These are phyloP conservation scores for Thoreauomyces humboldtii DNA, from an alignment of 192 early-diverging fungal genomes.

Conservation along the genomic window DNA sequence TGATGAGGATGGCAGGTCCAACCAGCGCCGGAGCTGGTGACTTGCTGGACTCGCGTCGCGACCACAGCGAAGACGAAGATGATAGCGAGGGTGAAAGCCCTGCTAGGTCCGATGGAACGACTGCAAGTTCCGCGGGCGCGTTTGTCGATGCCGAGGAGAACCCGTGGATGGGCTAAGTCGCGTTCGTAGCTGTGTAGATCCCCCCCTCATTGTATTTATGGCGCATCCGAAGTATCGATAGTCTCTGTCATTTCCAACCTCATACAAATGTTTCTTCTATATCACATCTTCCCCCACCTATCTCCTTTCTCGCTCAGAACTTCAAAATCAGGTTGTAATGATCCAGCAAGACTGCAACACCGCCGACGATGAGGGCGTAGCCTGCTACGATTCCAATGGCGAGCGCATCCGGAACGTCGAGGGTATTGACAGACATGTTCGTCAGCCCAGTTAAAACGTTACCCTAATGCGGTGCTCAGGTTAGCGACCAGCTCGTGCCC, in stretches of 20 bases:
- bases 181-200: no score
- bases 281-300: no score
- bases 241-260: no score
- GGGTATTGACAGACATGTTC: slow-evolving; percentile 78
- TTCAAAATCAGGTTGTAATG: slow-evolving; percentile 26
- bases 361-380: slow-evolving; percentile 29
- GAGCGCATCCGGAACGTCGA: slow-evolving; percentile 48
- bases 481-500: no score
- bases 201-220: no score
- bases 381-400: slow-evolving; percentile 19
- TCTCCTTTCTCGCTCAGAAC: slow-evolving; percentile 22
- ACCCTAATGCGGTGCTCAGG: no score
- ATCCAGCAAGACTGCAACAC: slow-evolving; percentile 16
- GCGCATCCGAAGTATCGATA: no score
- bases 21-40: slow-evolving; percentile 22
- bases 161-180: slow-evolving; percentile 14
- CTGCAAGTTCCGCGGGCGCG: not conserved
- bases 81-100: not conserved
- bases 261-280: no score
- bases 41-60: slow-evolving; percentile 6
- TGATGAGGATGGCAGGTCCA: slow-evolving; percentile 1
- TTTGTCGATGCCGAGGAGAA: slow-evolving; percentile 26
- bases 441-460: slow-evolving; percentile 85
- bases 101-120: not conserved
- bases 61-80: not conserved